Percentiles rank a stretch among this genome's conserved stretches.
Conservation (phyloP, 805 yeast species). For the Clavispora phyllophila region DNA sequence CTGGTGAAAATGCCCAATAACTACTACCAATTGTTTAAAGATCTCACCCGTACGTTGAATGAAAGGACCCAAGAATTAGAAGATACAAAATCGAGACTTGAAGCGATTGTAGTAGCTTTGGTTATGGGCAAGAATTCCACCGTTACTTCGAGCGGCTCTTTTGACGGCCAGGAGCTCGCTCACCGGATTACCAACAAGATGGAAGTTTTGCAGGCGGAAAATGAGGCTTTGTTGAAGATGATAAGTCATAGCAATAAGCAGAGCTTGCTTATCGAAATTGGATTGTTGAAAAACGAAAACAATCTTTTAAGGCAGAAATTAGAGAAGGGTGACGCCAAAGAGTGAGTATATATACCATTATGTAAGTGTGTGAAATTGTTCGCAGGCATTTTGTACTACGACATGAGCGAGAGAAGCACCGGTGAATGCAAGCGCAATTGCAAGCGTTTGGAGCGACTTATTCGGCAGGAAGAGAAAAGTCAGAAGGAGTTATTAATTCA, state of each 20-base stretch:
- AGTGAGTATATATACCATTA: background rate
- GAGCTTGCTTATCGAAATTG: slow-evolving; percentile 64
- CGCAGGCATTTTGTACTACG: background rate
- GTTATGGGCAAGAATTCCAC: slow-evolving; percentile 19
- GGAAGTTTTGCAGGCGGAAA: slow-evolving; percentile 59
- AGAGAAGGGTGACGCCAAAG: slow-evolving; percentile 5
- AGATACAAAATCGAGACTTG: slow-evolving; percentile 60
- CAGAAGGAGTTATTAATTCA: background rate
- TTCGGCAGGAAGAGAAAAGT: background rate
- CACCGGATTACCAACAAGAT: slow-evolving; percentile 66
- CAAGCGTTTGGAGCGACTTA: background rate
- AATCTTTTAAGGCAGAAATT: slow-evolving; percentile 11
- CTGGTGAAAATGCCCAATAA: slow-evolving; percentile 36
- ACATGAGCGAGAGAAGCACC: background rate
- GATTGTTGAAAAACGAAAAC: slow-evolving; percentile 46
- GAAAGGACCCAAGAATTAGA: slow-evolving; percentile 45
- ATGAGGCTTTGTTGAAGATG: slow-evolving; percentile 64
- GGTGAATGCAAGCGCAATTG: background rate
- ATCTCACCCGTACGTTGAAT: slow-evolving; percentile 43
- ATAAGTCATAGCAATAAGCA: slow-evolving; percentile 72
- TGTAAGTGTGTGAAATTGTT: background rate
- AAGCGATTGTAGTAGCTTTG: slow-evolving; percentile 43
- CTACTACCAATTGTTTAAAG: slow-evolving; percentile 44
- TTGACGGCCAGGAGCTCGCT: slow-evolving; percentile 70
- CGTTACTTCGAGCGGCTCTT: slow-evolving; percentile 51